Conservation (phyloP, 2,329 filamentous ascomycete genomes). For the Fusarium caatingaense region DNA sequence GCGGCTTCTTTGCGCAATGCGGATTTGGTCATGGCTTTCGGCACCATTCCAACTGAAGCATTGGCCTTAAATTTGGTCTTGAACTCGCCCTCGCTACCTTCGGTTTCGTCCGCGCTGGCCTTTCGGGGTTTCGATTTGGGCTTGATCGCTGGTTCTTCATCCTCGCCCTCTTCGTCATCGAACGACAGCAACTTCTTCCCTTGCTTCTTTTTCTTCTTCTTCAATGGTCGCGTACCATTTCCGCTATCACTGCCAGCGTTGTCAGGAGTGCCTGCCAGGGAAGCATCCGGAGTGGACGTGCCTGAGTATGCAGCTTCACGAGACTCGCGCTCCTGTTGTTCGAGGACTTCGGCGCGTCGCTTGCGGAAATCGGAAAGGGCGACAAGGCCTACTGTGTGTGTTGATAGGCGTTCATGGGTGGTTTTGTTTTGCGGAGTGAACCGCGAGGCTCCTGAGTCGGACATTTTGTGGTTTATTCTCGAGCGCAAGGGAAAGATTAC, state of each 20-base stretch:
- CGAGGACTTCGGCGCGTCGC: constrained; percentile 91
- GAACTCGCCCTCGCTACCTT: constrained; percentile 31
- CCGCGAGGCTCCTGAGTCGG: constrained; percentile 60
- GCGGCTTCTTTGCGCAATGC: constrained; percentile 82
- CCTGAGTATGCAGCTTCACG: constrained; percentile 67
- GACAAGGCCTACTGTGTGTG: constrained; percentile 90
- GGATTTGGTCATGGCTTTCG: constrained; percentile 77
- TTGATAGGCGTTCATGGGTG: constrained; percentile 84
- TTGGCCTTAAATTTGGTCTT: constrained; percentile 70
- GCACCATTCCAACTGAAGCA: constrained; percentile 69
- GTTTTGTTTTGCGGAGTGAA: constrained; percentile 82
- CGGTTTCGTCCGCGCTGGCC: constrained; percentile 50
- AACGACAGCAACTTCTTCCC: constrained; percentile 70
- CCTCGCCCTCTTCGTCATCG: constrained; percentile 74
- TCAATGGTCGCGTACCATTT: constrained; percentile 38
- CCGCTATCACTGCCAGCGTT: constrained; percentile 53
- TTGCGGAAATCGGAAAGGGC: constrained; percentile 95
- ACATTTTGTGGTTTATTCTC: constrained; percentile 50
- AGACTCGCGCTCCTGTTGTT: constrained; percentile 86
- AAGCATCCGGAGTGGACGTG: constrained; percentile 62
- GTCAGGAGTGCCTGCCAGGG: constrained; percentile 61
- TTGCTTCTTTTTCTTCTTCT: constrained; percentile 57
- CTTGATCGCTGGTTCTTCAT: constrained; percentile 54
- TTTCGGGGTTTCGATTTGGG: constrained; percentile 51
- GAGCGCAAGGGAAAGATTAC: not conserved